Conservation (phyloP, 805 yeast species). For the Starmerella floris region DNA sequence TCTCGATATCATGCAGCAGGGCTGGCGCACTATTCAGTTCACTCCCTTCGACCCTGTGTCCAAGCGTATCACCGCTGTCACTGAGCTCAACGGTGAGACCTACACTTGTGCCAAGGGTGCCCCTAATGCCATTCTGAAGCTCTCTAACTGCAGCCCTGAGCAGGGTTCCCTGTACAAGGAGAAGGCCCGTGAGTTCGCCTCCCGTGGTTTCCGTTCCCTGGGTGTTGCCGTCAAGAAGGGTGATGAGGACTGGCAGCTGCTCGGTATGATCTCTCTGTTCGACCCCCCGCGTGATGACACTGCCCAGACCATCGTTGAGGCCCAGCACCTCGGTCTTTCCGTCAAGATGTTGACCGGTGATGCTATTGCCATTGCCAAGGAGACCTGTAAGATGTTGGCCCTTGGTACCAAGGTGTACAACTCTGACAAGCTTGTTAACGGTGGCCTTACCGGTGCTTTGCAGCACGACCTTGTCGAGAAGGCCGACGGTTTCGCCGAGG, state of each 20-base stretch:
- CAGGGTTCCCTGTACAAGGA: slow-evolving; percentile 87
- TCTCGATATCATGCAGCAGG: slow-evolving; percentile 31
- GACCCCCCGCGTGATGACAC: slow-evolving; percentile 98
- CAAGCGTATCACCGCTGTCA: slow-evolving; percentile 88
- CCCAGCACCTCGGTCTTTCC: slow-evolving; percentile 82
- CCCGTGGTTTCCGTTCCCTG: slow-evolving; percentile 96
- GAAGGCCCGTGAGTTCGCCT: slow-evolving; percentile 93
- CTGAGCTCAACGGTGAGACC: slow-evolving; percentile 91
- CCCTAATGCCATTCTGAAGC: slow-evolving; percentile 74
- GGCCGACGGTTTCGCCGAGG: slow-evolving; percentile 98
- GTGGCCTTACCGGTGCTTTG: slow-evolving; percentile 95
- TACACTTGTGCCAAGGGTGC: slow-evolving; percentile 97
- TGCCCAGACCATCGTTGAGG: slow-evolving; percentile 88
- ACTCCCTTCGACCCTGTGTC: slow-evolving; percentile 97
- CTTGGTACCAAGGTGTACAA: slow-evolving; percentile 92
- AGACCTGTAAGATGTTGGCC: slow-evolving; percentile 95
- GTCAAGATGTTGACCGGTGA: slow-evolving; percentile 98
- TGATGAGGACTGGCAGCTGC: slow-evolving; percentile 95
- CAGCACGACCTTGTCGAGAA: slow-evolving; percentile 94
- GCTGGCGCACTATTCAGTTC: slow-evolving; percentile 47
- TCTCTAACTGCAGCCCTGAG: slow-evolving; percentile 56
- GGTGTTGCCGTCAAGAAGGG: slow-evolving; percentile 99
- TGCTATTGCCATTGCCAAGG: slow-evolving; percentile 98
- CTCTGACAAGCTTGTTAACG: slow-evolving; percentile 91
- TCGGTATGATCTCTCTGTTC: slow-evolving; percentile 97